Base-by-base conservation (phyloP, 176 grass and related monocot genomes). In the Olyra latifolia region DNA sequence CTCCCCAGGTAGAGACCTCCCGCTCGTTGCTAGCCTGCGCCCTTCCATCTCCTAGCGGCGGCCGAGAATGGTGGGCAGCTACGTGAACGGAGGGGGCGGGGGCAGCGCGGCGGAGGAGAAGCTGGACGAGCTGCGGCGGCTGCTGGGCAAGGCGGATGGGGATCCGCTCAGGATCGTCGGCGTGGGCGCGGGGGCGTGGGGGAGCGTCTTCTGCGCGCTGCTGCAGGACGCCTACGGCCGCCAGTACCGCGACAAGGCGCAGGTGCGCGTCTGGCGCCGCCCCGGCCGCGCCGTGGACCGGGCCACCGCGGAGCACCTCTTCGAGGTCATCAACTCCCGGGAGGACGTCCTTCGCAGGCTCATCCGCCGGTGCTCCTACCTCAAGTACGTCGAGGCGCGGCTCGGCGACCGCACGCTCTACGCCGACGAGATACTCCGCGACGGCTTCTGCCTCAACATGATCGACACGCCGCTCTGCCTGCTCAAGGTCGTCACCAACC, bases 391-490 rank as follows among this genome's bases (percentile, higher is more conserved):
- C 27, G 95, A 98, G 83, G 92, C 80, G 6, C 59, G 95, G 5
- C 87, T 98, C 69, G 95, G 95, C n/a, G 92, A 94, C 54, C 95
- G 95, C 69, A 92, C 88, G 63, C 82, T 98, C 45, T 80, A 83
- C 46, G 95, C 95, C 40, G 95, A 98, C 72, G 95, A 98, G 87
- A 94, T 98, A 19, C 69, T 98, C 60, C 89, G 87, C 72, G 95
- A 98, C 60, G 95, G 95, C 0, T 92, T 98, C 79, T 98, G 95
- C 77, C 83, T 98, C 78, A 98, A 98, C 87, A 98, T 98, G 95
- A 84, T 94, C 39, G 92, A 98, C 83, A 98, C 95, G 12, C 95
- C 95, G 12, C 86, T 98, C 70, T 98, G 89, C 71, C 95, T 89
- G 57, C 82, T 98, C 82, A 98, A 98, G 89, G 95, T 98, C 19